Conservation (phyloP, 108 stramenopile species). For the Nitzschia inconspicua region DNA sequence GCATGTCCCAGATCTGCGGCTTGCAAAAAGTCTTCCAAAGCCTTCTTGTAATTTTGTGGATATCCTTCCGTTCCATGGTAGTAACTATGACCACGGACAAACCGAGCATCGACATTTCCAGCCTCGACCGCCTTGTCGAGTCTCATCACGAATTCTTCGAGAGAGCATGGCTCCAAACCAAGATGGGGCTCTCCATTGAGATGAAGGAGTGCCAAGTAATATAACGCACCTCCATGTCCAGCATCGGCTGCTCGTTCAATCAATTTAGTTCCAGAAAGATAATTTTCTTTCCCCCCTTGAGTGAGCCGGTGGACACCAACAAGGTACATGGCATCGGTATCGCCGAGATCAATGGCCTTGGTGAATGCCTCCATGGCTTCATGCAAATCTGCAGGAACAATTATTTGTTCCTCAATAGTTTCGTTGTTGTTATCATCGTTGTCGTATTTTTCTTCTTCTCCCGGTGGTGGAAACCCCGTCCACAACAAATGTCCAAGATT, state of each 20-base stretch:
- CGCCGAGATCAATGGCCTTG: constrained; percentile 72
- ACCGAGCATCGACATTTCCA: constrained; percentile 62
- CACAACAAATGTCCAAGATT: constrained; percentile 77
- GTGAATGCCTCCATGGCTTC: constrained; percentile 59
- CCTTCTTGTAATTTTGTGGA: constrained; percentile 30
- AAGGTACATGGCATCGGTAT: constrained; percentile 81
- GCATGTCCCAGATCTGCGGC: constrained; percentile 67
- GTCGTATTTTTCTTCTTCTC: constrained; percentile 10
- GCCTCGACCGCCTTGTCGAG: constrained; percentile 48
- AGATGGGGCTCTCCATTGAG: constrained; percentile 46
- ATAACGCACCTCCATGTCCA: constrained; percentile 65
- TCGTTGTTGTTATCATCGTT: neutral
- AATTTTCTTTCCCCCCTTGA: constrained; percentile 14
- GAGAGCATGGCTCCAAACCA: constrained; percentile 37
- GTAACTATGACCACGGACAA: constrained; percentile 58
- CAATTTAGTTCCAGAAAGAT: constrained; percentile 11
- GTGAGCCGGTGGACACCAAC: constrained; percentile 63
- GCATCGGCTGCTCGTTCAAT: constrained; percentile 48
- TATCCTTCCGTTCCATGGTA: constrained; percentile 72
- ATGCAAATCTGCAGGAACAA: constrained; percentile 12
- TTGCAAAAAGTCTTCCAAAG: constrained; percentile 56
- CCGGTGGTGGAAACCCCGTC: constrained; percentile 42
- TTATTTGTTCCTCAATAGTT: neutral
- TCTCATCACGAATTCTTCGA: constrained; percentile 21
- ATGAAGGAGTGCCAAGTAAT: constrained; percentile 71